Base-by-base conservation (phyloP, 2,329 filamentous ascomycete species). In the Sporothrix brunneoviolacea region DNA sequence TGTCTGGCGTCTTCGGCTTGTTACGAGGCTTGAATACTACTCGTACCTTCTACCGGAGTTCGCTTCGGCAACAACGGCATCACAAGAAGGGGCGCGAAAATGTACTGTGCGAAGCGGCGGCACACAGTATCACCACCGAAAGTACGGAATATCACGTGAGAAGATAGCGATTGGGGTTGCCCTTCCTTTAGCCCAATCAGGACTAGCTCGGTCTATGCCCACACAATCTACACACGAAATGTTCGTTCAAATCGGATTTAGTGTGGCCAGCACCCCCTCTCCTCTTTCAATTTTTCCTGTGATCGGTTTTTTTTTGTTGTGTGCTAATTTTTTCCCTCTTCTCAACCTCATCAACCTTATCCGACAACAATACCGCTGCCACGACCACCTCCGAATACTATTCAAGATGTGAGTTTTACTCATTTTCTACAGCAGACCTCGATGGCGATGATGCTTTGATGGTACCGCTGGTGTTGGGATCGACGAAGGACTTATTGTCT, bases 151-250 rank as follows among this genome's bases (percentile, higher is more conserved):
- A n/a, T n/a, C 51, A 55, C 50, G 53, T 54, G 53, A 32, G 21
- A 1, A n/a, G 27, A 43, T 42, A 36, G 30, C 35, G 48, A 45
- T 50, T 40, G 46, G 54, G 54, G 56, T 53, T 58, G 55, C 57
- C 57, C 57, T 58, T 54, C 39, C 48, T 40, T 36, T 50, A 48
- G 35, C 54, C 50, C 8, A n/a, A 54, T 50, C 1, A 1, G 48
- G 44, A 16, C 43, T 56, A 56, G 54, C 41, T 16, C 39, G 1
- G 2, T n/a, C 19, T n/a, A 19, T 44, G 30, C 49, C 47, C 56
- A 52, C 53, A 57, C 54, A 57, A 54, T 55, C 35, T 37, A 19
- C 52, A 36, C 39, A 49, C 37, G 49, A 53, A 57, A 50, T 52
- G 44, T 50, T 44, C 18, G 28, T n/a, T 47, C 39, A n/a, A 37